Base-by-base conservation (phyloP, 345 rosid species). In the Salix suchowensis region DNA sequence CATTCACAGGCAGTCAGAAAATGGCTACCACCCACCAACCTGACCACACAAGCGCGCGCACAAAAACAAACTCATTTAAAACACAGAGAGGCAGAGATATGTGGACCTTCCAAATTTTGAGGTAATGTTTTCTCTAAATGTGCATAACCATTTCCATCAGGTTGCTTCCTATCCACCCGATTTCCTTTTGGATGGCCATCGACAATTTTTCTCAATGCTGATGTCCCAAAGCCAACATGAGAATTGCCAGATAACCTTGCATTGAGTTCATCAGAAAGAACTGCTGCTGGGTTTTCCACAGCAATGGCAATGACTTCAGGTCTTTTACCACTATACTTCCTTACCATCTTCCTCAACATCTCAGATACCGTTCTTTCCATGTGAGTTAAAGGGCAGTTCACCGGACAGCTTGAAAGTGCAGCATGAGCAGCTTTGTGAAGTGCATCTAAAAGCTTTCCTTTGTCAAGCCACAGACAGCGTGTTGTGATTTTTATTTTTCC, bases 391-490 rank as follows among this genome's bases (percentile, higher is more conserved):
- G 98, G 98, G 80, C 96, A 88, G 42, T 78, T 91, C 74, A 89
- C 90, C 40, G 98, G 97, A 86, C 96, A 93, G 76, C 97, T 93
- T 66, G 97, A 91, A 46, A 93, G 88, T 66, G 98, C 84, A 70
- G 95, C 99, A 81, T 91, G 92, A 54, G 99, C 98, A 78, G 96
- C 99, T 85, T 90, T 92, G 81, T 92, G 84, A 67, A 96, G 94
- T 67, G 94, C 94, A 77, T 93, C 97, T 69, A 93, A 86, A 37
- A 96, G 98, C 86, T 89, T 91, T 75, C 99, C 97, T 82, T 93
- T 93, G 83, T 96, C 99, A 77, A 96, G 90, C 99, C 99, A 96
- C 83, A 96, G 86, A 84, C 99, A 93, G 32, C 98, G 91, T 12
- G 99, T 96, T 23, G 98, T 91, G 84, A 96, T 93, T 85, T 91